Percentiles rank a stretch among this genome's conserved stretches.
Conservation (phyloP, 805 yeast genomes). For the Nakazawaea peltata region DNA sequence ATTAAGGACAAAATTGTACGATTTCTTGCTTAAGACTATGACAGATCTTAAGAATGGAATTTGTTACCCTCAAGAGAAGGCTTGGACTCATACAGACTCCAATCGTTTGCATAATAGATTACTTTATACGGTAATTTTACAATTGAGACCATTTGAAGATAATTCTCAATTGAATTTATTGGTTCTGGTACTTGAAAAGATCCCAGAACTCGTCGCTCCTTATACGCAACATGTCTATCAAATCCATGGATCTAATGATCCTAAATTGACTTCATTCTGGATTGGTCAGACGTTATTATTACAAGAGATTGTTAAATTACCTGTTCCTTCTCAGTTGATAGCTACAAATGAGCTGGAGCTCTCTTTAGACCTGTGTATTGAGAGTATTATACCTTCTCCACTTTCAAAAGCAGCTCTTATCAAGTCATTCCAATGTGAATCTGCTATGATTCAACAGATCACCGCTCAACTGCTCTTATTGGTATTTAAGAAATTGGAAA, state of each 20-base stretch:
- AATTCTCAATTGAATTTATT: constrained; percentile 50
- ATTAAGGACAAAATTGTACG: constrained; percentile 30
- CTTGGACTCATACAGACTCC: constrained; percentile 42
- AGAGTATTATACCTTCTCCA: constrained; percentile 57
- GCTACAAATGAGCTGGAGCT: neutral
- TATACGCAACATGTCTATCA: constrained; percentile 49
- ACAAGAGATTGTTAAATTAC: constrained; percentile 48
- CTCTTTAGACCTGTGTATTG: constrained; percentile 23
- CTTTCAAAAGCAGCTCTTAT: constrained; percentile 49
- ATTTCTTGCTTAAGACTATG: constrained; percentile 40
- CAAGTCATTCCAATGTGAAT: constrained; percentile 47
- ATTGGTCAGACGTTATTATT: constrained; percentile 61
- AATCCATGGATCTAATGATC: constrained; percentile 69
- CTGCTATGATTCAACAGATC: constrained; percentile 50
- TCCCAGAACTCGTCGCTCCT: constrained; percentile 70
- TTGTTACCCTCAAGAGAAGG: constrained; percentile 35
- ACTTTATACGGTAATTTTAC: constrained; percentile 51
- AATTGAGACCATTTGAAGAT: constrained; percentile 79
- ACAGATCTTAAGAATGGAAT: constrained; percentile 44
- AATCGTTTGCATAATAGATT: constrained; percentile 56
- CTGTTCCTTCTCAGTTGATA: constrained; percentile 34
- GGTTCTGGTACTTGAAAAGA: constrained; percentile 36
- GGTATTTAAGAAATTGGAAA: constrained; percentile 44
- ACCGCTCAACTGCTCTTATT: constrained; percentile 51
- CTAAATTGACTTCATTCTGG: constrained; percentile 77